Base-by-base conservation (phyloP, 163 green algal genomes). In the Scenedesmus sp. region DNA sequence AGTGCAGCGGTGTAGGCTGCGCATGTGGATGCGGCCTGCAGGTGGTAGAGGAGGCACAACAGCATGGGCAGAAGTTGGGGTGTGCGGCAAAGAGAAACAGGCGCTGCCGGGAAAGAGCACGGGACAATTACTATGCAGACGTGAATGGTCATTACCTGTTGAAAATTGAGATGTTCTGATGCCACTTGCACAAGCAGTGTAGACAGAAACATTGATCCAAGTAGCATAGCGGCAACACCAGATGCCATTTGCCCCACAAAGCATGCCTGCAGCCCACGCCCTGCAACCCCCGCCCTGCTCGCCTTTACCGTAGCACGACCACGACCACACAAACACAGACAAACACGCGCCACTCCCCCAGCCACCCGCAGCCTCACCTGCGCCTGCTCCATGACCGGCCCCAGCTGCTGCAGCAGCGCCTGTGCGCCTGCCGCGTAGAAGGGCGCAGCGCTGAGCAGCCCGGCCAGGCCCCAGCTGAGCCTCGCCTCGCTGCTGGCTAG, bases 321-420 rank as follows among this genome's bases (percentile, higher is more conserved):
- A 46, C 34, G 34, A 46, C 34, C 34, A 46, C 34, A 46, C 34
- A 46, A 46, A 46, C 34, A 46, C 34, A 46, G 34, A 46, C 34
- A 46, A 46, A 46, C 34, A 46, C 34, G 34, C 34, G 34, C 34
- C 34, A 46, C 34, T 46, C 34, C 34, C 34, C 34, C 34, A 46
- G 34, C 62, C 62, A 10, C 62, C 18, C 10, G 9, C 2, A 16
- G 23, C 10, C 89, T 34, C 56, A 92, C 90, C 83, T 90, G 82
- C 5, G 82, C n/a, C 20, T 83, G n/a, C 34, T 90, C 90, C 84
- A 92, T 59, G 13, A 87, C 23, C n/a, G 15, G 12, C 2, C 82
- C 90, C 83, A 92, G 90, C 90, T 85, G 26, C 67, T 70, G 64
- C 83, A 90, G 55, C 56, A 79, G 34, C n/a, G 56, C 62, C 82